A percentile compares a stretch with the other conserved stretches of the same genome.
phyloP scores from a whole-genome alignment of 129 eudicot genomes.

The Smallanthus sonchifolius region DNA sequence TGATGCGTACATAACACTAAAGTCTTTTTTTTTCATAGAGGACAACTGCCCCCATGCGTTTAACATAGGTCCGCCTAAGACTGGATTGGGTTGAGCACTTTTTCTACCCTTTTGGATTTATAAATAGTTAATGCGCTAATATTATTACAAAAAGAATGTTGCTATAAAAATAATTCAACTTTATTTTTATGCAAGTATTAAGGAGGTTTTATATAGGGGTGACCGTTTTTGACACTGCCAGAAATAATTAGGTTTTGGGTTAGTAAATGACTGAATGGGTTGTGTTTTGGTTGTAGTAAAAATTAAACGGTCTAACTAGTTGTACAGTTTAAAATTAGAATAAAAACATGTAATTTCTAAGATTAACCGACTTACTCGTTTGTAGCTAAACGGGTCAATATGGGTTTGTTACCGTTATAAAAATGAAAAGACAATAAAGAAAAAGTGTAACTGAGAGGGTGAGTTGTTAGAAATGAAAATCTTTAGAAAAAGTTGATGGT shows the following conservation, averaged over 20 bases:
- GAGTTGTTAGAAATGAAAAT: not conserved
- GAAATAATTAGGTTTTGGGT: too few relatives aligned
- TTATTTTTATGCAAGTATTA: not conserved
- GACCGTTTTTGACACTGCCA: too few relatives aligned
- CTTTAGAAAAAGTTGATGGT: slow-evolving; percentile 19
- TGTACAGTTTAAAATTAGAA: not conserved
- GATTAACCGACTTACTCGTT: not conserved
- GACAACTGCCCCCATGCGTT: too few relatives aligned
- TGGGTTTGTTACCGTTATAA: not conserved
- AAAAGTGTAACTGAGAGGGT: not conserved
- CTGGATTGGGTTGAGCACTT: not conserved
- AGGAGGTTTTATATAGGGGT: too few relatives aligned
- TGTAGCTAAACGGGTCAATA: not conserved
- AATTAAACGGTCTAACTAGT: not conserved
- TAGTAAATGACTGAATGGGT: too few relatives aligned
- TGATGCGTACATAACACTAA: too few relatives aligned
- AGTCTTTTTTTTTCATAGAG: too few relatives aligned
- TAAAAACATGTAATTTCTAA: not conserved
- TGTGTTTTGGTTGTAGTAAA: not conserved
- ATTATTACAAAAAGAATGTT: not conserved
- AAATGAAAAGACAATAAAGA: not conserved
- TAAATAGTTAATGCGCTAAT: not conserved
- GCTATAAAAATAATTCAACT: not conserved
- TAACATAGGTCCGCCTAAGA: not conserved
- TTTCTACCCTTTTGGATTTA: not conserved